These are phyloP conservation scores for Decorospora gaudefroyi DNA, from an alignment of 2,329 filamentous ascomycete genomes.

Conservation along the genomic window DNA sequence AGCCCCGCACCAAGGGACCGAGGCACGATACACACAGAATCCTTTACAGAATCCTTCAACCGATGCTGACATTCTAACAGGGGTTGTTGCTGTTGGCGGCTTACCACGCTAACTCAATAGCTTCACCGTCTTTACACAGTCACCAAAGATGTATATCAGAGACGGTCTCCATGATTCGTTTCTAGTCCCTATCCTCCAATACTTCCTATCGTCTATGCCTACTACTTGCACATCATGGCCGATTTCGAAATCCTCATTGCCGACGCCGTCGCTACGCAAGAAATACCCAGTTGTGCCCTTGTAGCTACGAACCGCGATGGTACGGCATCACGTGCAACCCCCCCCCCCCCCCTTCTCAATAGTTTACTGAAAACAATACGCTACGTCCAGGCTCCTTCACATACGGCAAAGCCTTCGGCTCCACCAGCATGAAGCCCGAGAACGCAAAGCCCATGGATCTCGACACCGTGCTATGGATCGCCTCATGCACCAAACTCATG, in stretches of 20 bases:
- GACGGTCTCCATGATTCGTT: too few relatives aligned
- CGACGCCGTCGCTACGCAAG: constrained; percentile 23
- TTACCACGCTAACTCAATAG: too few relatives aligned
- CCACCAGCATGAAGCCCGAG: constrained; percentile 27
- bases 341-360: not conserved
- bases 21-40: not conserved
- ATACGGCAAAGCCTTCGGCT: constrained; percentile 47
- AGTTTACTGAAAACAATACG: too few relatives aligned
- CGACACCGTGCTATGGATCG: constrained; percentile 46
- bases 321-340: constrained; percentile 2
- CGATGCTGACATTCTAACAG: too few relatives aligned
- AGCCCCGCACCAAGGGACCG: not conserved
- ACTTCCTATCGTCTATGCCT: not conserved
- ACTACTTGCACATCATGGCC: constrained; percentile 12
- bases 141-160: too few relatives aligned
- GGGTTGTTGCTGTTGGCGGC: too few relatives aligned
- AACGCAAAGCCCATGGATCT: constrained; percentile 30
- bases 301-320: constrained; percentile 35
- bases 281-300: constrained; percentile 35
- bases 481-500: constrained; percentile 49
- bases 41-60: too few relatives aligned
- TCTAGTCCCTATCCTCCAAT: not conserved
- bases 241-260: constrained; percentile 34
- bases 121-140: too few relatives aligned
- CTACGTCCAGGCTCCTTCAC: constrained; percentile 41